phyloP scores from a whole-genome alignment of 2,329 filamentous ascomycete genomes.

The Cordyceps fumosorosea region DNA sequence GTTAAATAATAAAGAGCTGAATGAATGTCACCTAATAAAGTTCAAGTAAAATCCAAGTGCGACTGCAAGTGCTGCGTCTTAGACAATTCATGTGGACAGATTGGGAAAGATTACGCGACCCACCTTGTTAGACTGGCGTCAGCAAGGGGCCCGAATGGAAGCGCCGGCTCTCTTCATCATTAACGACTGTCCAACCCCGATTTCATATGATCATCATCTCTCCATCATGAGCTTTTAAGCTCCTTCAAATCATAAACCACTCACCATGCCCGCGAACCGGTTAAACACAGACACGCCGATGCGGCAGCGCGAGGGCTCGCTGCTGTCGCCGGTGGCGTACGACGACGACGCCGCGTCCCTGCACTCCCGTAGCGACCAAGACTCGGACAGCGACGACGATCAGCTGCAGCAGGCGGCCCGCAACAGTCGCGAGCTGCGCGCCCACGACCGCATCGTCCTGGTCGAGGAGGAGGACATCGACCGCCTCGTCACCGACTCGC shows the following conservation, averaged over 20 bases:
- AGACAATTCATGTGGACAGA: too few relatives aligned
- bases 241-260: neutral
- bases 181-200: too few relatives aligned
- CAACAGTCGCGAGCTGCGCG: slow-evolving; percentile 62
- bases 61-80: too few relatives aligned
- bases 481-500: slow-evolving; percentile 48
- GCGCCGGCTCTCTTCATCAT: too few relatives aligned
- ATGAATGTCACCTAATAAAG: too few relatives aligned
- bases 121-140: too few relatives aligned
- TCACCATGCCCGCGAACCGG: slow-evolving; percentile 2
- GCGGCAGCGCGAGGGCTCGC: slow-evolving; percentile 28
- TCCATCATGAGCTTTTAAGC: slow-evolving; percentile 6
- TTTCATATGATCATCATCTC: slow-evolving; percentile 1
- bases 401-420: slow-evolving; percentile 58
- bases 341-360: slow-evolving; percentile 64
- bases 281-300: slow-evolving; percentile 7
- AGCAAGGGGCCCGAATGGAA: too few relatives aligned
- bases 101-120: too few relatives aligned
- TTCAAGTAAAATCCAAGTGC: too few relatives aligned
- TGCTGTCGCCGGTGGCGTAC: slow-evolving; percentile 58
- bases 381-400: slow-evolving; percentile 72
- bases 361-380: slow-evolving; percentile 62
- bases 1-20: too few relatives aligned
- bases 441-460: slow-evolving; percentile 63
- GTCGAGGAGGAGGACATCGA: slow-evolving; percentile 70